Percentiles rank a stretch among this genome's conserved stretches.
These are phyloP conservation scores for Brettanomyces nanus DNA, from an alignment of 805 yeast genomes.

Conservation along the genomic window DNA sequence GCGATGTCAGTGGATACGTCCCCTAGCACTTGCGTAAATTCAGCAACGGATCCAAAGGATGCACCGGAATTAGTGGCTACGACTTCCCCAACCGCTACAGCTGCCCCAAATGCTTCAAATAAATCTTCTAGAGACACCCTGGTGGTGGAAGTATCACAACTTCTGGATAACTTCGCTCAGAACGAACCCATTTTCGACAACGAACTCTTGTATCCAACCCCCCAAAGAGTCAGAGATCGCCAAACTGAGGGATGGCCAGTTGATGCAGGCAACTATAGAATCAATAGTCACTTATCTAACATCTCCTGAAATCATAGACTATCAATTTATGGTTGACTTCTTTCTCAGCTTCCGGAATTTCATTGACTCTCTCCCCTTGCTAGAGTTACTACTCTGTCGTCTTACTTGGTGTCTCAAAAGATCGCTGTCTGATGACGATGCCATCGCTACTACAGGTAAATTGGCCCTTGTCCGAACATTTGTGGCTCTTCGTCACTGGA, in stretches of 20 bases:
- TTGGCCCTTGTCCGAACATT: constrained; percentile 72
- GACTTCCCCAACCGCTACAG: too few species aligned
- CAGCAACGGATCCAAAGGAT: too few species aligned
- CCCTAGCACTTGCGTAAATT: too few species aligned
- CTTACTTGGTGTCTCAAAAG: constrained; percentile 61
- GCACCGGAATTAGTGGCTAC: too few species aligned
- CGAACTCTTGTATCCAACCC: constrained; percentile 24
- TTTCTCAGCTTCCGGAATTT: constrained; percentile 76
- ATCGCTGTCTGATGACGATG: constrained; percentile 10
- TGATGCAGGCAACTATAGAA: constrained; percentile 24
- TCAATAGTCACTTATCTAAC: constrained; percentile 55
- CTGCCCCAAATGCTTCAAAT: too few species aligned
- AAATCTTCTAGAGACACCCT: neutral
- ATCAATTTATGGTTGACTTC: constrained; percentile 74
- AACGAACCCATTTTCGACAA: constrained; percentile 29
- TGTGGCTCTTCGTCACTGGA: constrained; percentile 84
- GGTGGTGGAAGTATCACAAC: constrained; percentile 9
- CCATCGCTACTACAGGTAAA: constrained; percentile 44
- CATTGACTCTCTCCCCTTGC: constrained; percentile 46
- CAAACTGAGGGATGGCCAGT: constrained; percentile 13
- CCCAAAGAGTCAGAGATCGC: constrained; percentile 26
- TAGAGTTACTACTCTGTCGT: constrained; percentile 55
- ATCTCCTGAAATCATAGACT: constrained; percentile 67
- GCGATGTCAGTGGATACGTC: too few species aligned
- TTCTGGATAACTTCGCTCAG: constrained; percentile 21